These are phyloP conservation scores for Calocera viscosa DNA, from an alignment of 768 basidiomycete genomes.

Conservation along the genomic window DNA sequence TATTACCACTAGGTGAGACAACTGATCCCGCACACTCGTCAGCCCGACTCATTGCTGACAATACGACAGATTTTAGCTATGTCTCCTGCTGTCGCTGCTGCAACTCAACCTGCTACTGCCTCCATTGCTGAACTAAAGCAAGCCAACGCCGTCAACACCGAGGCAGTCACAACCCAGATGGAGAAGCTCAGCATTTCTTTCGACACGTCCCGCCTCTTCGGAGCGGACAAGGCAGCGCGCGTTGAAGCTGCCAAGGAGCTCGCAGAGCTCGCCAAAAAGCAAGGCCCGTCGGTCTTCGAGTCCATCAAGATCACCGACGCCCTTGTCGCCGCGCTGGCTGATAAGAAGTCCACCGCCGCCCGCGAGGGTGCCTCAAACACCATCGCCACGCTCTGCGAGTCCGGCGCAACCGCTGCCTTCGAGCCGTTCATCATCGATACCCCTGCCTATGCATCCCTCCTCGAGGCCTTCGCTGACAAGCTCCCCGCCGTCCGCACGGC, in stretches of 20 bases:
- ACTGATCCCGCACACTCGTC: slow-evolving; percentile 22
- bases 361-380: slow-evolving; percentile 79
- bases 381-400: slow-evolving; percentile 48
- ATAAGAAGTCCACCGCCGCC: slow-evolving; percentile 89
- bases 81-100: slow-evolving; percentile 61
- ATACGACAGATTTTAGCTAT: slow-evolving; percentile 36
- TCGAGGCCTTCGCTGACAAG: slow-evolving; percentile 93
- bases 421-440: slow-evolving; percentile 82
- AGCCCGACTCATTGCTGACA: slow-evolving; percentile 23
- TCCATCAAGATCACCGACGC: slow-evolving; percentile 59
- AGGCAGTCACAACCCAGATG: slow-evolving; percentile 26
- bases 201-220: slow-evolving; percentile 66
- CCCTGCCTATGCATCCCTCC: slow-evolving; percentile 54
- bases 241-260: slow-evolving; percentile 56
- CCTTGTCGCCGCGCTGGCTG: slow-evolving; percentile 68
- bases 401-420: slow-evolving; percentile 65
- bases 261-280: slow-evolving; percentile 65
- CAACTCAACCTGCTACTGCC: slow-evolving; percentile 40
- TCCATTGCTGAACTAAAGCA: slow-evolving; percentile 60
- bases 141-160: slow-evolving; percentile 39
- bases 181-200: slow-evolving; percentile 25
- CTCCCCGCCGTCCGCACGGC: slow-evolving; percentile 75
- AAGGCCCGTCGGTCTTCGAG: slow-evolving; percentile 65
- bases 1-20: slow-evolving; percentile 13
- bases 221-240: slow-evolving; percentile 72